Evolutionary conservation across 805 yeast genomes (phyloP), one percentile per base, ranked within the genome.

Genomic region (Sugiyamaella chiloensis): DNA sequence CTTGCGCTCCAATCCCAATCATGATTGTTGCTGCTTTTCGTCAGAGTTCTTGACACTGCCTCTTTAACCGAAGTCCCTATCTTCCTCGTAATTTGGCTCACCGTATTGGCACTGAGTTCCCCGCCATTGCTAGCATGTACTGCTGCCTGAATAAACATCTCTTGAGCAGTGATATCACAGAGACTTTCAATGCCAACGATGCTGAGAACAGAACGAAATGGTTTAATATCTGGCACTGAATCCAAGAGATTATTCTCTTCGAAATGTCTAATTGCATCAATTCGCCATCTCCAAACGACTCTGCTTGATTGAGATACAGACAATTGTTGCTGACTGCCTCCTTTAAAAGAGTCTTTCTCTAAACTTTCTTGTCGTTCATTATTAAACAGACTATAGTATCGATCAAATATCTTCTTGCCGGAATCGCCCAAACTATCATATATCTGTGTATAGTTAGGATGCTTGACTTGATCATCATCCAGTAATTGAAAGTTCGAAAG

Each of bases 361-460:
- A 93, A 62, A 20, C 74, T 75, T 37, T 77, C 68, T 64, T 91
- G 96, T 61, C 98, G 79, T 16, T 79, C 79, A 47, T 76, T 78
- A 55, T 93, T 90, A 56, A 84, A 79, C 1, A 71, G 64, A 52
- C 88, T 90, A 35, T 91, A 68, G 0, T 81, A 76, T 14, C 70
- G 71, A 58, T 87, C 86, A 62, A 90, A 91, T 46, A 9, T 2
- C 19, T 19, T 19, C 21, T 26, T 16, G 11, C 44, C 43, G 19
- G 14, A 24, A 4, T 23, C 37, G 36, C 40, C 47, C n/a, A 53
- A 36, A 8, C 12, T 11, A 16, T 51, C 53, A 35, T 48, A 53
- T 1, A 49, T 14, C 34, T 26, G 26, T 17, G 21, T 21, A 30
- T 53, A 53, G 39, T 53, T n/a, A 40, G 16, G 14, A 40, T 12